Evolutionary conservation across 1,284 basidiomycete genomes (phyloP).

Genomic region (Boletus smithii): DNA sequence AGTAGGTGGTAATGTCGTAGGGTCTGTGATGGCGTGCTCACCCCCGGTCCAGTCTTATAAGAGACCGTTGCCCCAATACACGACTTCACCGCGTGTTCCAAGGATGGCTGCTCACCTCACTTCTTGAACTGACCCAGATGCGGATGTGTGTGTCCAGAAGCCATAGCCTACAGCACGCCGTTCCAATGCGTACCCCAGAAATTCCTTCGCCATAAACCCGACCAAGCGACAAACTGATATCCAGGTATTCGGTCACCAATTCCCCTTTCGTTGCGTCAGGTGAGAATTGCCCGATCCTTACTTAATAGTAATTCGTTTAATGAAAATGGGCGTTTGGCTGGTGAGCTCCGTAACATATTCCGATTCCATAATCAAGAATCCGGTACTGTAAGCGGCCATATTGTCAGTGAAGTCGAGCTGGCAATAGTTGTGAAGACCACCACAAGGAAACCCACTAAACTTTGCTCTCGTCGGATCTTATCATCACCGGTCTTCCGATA

Average conservation of each 20-base stretch:
- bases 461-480: not conserved
- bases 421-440: not conserved
- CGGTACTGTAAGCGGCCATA: not conserved
- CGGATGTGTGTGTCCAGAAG: slow-evolving; percentile 23
- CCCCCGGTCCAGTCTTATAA: slow-evolving; percentile 29
- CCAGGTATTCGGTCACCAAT: not conserved
- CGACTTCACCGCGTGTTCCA: slow-evolving; percentile 34
- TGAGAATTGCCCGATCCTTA: slow-evolving; percentile 26
- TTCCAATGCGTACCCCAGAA: slow-evolving; percentile 23
- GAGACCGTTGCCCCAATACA: slow-evolving; percentile 33
- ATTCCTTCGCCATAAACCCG: slow-evolving; percentile 8
- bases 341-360: too few relatives aligned
- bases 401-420: not conserved
- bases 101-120: slow-evolving; percentile 29
- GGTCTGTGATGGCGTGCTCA: slow-evolving; percentile 11
- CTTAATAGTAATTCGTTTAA: slow-evolving; percentile 17
- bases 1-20: slow-evolving; percentile 22
- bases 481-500: not conserved
- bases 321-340: slow-evolving; percentile 14
- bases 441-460: not conserved
- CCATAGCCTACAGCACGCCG: slow-evolving; percentile 25
- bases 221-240: slow-evolving; percentile 3
- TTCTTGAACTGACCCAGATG: slow-evolving; percentile 22
- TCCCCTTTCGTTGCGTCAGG: slow-evolving; percentile 9
- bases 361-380: not conserved